Evolutionary conservation across 163 green algal species (phyloP), one percentile per base, ranked within the genome.

Genomic region (Botryococcus braunii): DNA sequence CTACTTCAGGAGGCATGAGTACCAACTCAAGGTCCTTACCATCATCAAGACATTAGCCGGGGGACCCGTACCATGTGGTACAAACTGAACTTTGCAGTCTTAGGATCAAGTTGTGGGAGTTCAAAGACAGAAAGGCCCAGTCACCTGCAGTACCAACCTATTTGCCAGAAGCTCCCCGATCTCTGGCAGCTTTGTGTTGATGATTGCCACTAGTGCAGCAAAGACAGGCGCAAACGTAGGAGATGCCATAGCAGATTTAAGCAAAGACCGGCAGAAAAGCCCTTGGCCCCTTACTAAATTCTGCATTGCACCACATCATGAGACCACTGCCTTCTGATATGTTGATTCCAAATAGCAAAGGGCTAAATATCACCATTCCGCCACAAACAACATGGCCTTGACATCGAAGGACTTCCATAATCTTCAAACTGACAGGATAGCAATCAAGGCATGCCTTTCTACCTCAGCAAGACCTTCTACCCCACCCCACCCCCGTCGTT

Each of bases 141-240:
- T 50, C 64, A 93, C 88, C 81, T 93, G 88, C 35, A 89, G 78
- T 17, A 97, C 74, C 32, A 93, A 66, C 17, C 92, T 72, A 69
- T 89, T 82, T 9, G 95, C 78, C 70, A 99, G 83, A 65, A 98
- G 85, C 79, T 96, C 88, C 0, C 91, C 90, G 0, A 97, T 79
- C 77, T 97, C 91, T 0, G 93, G 94, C 57, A 99, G 92, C 83
- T 98, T 97, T 57, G 92, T 97, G 83, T 98, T 98, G 57, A 98
- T 76, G 23, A 89, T 79, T 29, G 80, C 83, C 29, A 86, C 69
- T 5, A 97, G 83, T 17, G 86, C 87, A 0, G 89, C 86, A 72
- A 94, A 97, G 29, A 97, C 86, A 32, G 87, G 82, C 2, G 88
- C 91, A 81, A 97, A 98, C 29, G 78, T 68, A 1, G 94, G 92